Percentiles rank a stretch among this genome's conserved stretches.
Conservation (phyloP, 2,329 filamentous ascomycete genomes). For the Botrytis aclada region DNA sequence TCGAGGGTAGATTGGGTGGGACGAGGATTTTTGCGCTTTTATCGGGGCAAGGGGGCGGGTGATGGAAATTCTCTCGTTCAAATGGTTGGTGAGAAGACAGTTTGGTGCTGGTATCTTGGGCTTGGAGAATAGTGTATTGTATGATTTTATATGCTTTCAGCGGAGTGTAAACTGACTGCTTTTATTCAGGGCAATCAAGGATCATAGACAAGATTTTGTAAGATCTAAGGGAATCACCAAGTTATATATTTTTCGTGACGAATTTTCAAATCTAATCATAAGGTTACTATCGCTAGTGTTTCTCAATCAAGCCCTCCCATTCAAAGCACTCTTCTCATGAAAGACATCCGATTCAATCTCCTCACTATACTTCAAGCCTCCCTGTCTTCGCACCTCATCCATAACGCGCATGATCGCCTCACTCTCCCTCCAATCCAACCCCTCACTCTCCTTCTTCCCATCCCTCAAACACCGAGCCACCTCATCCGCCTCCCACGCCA, state of each 20-base stretch:
- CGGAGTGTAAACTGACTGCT: background rate
- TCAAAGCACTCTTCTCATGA: conserved; percentile 59
- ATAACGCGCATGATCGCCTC: conserved; percentile 59
- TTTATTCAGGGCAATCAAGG: background rate
- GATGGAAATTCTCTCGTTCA: too few relatives aligned
- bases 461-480: conserved; percentile 60
- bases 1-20: too few relatives aligned
- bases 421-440: conserved; percentile 59
- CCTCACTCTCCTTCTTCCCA: conserved; percentile 59
- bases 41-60: too few relatives aligned
- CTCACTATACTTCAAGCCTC: conserved; percentile 59
- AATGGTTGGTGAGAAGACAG: too few relatives aligned
- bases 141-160: background rate
- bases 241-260: background rate
- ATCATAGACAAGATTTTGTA: background rate
- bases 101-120: too few relatives aligned
- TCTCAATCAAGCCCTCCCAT: conserved; percentile 36
- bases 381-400: conserved; percentile 45
- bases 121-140: background rate
- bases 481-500: conserved; percentile 72
- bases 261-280: background rate
- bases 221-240: background rate
- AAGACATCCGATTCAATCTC: conserved; percentile 61
- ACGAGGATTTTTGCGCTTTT: too few relatives aligned
- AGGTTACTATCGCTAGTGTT: background rate